These are phyloP conservation scores for Termitomyces heimii DNA, from an alignment of 768 basidiomycete genomes.

Conservation along the genomic window DNA sequence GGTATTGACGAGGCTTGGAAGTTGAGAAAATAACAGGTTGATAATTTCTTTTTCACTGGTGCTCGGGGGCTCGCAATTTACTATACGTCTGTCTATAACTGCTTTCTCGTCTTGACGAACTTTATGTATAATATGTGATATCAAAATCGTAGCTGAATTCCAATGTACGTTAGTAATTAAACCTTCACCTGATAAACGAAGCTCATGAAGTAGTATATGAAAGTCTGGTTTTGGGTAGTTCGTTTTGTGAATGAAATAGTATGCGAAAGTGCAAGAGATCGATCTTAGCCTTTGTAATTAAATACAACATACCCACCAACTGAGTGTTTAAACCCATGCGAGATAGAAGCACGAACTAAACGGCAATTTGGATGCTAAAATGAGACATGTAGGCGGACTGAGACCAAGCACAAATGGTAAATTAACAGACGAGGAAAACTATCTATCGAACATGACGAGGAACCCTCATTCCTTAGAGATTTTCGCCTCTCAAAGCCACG, in stretches of 20 bases:
- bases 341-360: not conserved
- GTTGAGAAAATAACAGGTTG: conserved; percentile 37
- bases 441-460: not conserved
- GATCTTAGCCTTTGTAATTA: not conserved
- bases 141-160: not conserved
- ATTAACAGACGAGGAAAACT: not conserved
- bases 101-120: not conserved
- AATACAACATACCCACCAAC: too few relatives aligned
- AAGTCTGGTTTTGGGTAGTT: not conserved
- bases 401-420: too few relatives aligned
- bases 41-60: conserved; percentile 7
- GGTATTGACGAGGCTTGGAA: conserved; percentile 45
- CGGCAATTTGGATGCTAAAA: not conserved
- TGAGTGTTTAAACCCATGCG: not conserved
- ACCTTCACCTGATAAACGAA: not conserved
- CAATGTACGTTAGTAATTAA: not conserved
- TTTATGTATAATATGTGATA: not conserved
- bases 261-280: too few relatives aligned
- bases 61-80: not conserved
- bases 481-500: too few relatives aligned
- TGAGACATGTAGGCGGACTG: not conserved
- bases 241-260: too few relatives aligned
- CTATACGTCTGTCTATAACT: not conserved
- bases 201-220: not conserved
- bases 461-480: not conserved